Evolutionary conservation across 2,329 filamentous ascomycete genomes (phyloP).

Genomic region (Trichoderma arundinaceum): DNA sequence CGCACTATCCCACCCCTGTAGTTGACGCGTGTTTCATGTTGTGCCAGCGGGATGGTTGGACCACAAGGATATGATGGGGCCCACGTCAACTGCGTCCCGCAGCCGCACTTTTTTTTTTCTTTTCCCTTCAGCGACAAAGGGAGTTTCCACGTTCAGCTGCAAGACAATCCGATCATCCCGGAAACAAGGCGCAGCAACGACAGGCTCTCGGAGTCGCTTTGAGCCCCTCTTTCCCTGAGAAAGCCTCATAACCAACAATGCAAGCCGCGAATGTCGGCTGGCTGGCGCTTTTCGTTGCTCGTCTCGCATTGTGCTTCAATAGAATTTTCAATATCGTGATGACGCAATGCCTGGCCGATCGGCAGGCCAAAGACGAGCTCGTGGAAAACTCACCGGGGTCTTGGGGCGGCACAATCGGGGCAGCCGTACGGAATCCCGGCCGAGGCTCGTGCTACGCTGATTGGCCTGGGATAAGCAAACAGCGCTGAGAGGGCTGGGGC

Average conservation of each 20-base stretch:
- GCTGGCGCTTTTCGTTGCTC: not conserved
- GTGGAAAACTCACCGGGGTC: constrained; percentile 9
- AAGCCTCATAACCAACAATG: not conserved
- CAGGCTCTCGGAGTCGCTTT: not conserved
- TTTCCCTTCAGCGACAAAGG: constrained; percentile 6
- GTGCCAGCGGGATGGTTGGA: constrained; percentile 25
- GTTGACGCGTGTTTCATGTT: constrained; percentile 27
- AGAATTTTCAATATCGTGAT: not conserved
- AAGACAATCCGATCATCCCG: constrained; percentile 23
- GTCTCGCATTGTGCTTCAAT: not conserved
- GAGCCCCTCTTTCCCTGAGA: not conserved
- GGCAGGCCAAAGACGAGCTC: constrained; percentile 14
- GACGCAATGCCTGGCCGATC: constrained; percentile 20
- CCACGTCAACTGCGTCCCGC: constrained; percentile 20
- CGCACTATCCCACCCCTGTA: constrained; percentile 2
- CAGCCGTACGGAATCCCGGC: constrained; percentile 18
- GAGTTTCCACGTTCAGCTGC: constrained; percentile 14
- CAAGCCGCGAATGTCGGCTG: not conserved
- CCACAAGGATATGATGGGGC: constrained; percentile 1
- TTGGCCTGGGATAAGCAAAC: constrained; percentile 10
- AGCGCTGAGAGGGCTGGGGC: not conserved
- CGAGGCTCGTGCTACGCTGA: constrained; percentile 10
- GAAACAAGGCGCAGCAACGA: not conserved
- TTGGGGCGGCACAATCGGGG: constrained; percentile 11
- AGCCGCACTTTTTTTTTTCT: not conserved